Evolutionary conservation across 805 yeast genomes (phyloP), one percentile per base, ranked within the genome.

Genomic region (Starmerella davenportii): DNA sequence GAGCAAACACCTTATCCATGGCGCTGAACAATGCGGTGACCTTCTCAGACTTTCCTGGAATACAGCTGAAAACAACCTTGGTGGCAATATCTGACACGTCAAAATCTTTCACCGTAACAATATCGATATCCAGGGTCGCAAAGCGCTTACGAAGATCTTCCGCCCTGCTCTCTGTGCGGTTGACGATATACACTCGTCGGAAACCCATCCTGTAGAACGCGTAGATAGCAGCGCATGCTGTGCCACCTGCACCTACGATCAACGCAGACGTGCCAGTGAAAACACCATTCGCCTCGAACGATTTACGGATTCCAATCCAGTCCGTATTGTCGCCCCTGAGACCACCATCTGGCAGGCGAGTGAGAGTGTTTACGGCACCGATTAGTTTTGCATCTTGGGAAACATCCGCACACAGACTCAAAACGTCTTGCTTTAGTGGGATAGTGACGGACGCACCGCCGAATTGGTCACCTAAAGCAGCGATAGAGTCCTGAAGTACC

Each of bases 381-480:
- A 90, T 81, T n/a, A 58, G 49, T 45, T 66, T 56, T 14, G 93
- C 96, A 15, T 92, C 72, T n/a, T 70, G 76, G 5, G 82, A 69
- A 31, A 87, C 61, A 43, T 70, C 75, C 43, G 66, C 64, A 46
- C 77, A 67, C 46, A 70, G 69, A 47, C 73, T 65, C 62, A 79
- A 73, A 45, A 87, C 74, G 42, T 77, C 92, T 39, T 82, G 53
- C 56, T 90, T 90, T 54, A 87, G 64, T 3, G 99, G 99, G 54
- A 87, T 87, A 2, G 98, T 90, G 5, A 90, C 81, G 4, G 93
- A 85, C 44, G 79, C 73, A n/a, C 98, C 99, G 35, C 96, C 96
- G 51, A 90, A 78, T 11, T n/a, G 7, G 7, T 61, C 53, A 2
- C 58, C 59, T 14, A 70, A 57, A 16, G 56, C 56, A 41, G 72